A percentile compares a stretch with the other conserved stretches of the same genome.
These are phyloP conservation scores for Cystobasidium pallidum DNA, from an alignment of 1,284 basidiomycete genomes.

Conservation along the genomic window DNA sequence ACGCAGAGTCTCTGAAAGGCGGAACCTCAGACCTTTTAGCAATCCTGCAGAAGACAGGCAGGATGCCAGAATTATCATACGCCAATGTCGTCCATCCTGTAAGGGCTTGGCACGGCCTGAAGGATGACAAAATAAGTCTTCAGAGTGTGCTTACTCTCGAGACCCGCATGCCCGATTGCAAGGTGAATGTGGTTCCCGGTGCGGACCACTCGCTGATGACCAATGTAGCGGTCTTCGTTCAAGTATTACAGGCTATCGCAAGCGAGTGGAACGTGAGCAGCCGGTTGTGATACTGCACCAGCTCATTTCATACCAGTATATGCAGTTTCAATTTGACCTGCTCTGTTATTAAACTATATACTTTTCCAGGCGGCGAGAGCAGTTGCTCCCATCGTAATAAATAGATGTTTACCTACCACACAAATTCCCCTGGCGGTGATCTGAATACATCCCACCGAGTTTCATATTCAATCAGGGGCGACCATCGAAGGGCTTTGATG, in stretches of 20 bases:
- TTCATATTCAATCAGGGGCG: conserved; percentile 39
- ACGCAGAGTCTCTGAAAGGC: conserved; percentile 88
- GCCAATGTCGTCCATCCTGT: conserved; percentile 74
- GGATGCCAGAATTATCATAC: conserved; percentile 60
- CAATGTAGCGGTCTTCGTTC: conserved; percentile 79
- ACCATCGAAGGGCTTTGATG: conserved; percentile 46
- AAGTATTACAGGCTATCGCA: conserved; percentile 71
- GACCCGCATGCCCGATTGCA: conserved; percentile 76
- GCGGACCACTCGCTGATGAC: conserved; percentile 94
- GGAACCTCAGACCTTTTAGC: conserved; percentile 86
- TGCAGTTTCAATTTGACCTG: no score
- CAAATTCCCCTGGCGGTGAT: conserved; percentile 9
- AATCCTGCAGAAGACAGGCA: conserved; percentile 80
- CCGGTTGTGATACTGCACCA: background rate
- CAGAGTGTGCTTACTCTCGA: conserved; percentile 80
- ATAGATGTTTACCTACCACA: conserved; percentile 10
- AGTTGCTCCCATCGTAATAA: background rate
- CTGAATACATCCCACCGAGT: conserved; percentile 22
- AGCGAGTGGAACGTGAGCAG: conserved; percentile 51
- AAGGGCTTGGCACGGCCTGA: conserved; percentile 89
- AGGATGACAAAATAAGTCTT: conserved; percentile 88
- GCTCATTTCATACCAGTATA: background rate
- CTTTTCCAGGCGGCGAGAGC: no score
- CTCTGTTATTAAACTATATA: no score
- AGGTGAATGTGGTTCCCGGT: conserved; percentile 77